Conservation (phyloP, 495 filamentous ascomycete species). For the Emericellopsis terricola region DNA sequence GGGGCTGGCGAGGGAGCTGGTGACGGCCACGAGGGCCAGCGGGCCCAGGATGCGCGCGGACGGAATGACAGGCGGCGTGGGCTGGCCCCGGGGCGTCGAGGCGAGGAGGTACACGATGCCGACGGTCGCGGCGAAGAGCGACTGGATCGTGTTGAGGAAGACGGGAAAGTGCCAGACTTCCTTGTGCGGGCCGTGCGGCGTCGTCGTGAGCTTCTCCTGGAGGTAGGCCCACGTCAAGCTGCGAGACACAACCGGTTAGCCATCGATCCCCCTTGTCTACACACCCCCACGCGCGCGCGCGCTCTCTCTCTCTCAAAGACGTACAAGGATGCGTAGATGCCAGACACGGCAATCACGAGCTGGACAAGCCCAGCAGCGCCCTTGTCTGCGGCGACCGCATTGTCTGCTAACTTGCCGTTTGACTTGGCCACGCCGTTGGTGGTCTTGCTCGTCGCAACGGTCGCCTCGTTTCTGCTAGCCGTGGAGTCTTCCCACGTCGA, state of each 20-base stretch:
- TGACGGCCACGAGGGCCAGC: conserved; percentile 72
- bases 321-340: conserved; percentile 94
- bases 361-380: conserved; percentile 41
- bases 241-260: conserved; percentile 4
- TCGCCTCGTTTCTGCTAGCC: conserved; percentile 2
- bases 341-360: conserved; percentile 70
- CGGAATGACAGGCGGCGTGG: conserved; percentile 56
- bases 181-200: conserved; percentile 52
- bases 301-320: too few relatives aligned
- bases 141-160: conserved; percentile 92
- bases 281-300: too few relatives aligned
- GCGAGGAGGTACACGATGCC: conserved; percentile 66
- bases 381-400: conserved; percentile 9
- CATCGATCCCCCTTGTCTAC: too few relatives aligned
- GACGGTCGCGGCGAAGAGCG: conserved; percentile 63
- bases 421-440: conserved; percentile 21
- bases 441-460: not conserved
- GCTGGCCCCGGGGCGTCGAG: conserved; percentile 33
- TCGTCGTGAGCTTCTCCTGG: conserved; percentile 95
- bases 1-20: conserved; percentile 71
- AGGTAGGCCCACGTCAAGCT: conserved; percentile 92
- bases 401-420: conserved; percentile 8
- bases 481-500: conserved; percentile 1
- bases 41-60: conserved; percentile 50
- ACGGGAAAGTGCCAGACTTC: conserved; percentile 82